Conservation (phyloP, 1,139 yeast species). For the Suhomyces ambrosiae region DNA sequence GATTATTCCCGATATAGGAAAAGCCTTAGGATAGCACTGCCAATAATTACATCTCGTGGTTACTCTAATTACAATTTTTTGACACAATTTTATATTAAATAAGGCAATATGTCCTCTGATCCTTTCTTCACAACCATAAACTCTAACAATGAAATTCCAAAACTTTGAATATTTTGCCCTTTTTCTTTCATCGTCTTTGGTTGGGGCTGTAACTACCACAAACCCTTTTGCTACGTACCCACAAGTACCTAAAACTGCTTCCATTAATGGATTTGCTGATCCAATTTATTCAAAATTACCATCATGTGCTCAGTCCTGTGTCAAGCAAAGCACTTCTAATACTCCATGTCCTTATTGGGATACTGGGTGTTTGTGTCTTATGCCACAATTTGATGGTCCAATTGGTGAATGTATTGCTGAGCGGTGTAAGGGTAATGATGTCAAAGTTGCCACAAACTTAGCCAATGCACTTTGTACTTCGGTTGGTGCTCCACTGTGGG, state of each 20-base stretch:
- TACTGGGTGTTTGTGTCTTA: constrained; percentile 54
- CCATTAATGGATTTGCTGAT: constrained; percentile 55
- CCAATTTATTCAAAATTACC: constrained; percentile 45
- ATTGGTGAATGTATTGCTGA: constrained; percentile 49
- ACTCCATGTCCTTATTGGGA: constrained; percentile 58
- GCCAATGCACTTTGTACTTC: constrained; percentile 43
- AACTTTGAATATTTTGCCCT: background rate
- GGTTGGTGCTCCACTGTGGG: constrained; percentile 47
- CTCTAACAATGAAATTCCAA: background rate
- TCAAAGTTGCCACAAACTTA: constrained; percentile 38
- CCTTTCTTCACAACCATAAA: no score
- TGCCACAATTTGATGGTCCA: constrained; percentile 46
- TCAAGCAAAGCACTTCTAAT: constrained; percentile 12
- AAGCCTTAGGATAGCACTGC: no score
- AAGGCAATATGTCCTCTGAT: no score
- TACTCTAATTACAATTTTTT: no score
- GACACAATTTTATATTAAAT: no score
- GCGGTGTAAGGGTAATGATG: constrained; percentile 34
- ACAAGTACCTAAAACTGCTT: constrained; percentile 48
- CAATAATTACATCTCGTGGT: no score
- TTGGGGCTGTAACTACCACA: constrained; percentile 1
- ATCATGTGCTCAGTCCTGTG: constrained; percentile 47
- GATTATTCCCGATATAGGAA: no score
- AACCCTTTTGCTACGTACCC: constrained; percentile 42
- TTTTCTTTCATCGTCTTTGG: background rate